phyloP scores from a whole-genome alignment of 2,329 filamentous ascomycete genomes.

The Incumbomyces lentus region DNA sequence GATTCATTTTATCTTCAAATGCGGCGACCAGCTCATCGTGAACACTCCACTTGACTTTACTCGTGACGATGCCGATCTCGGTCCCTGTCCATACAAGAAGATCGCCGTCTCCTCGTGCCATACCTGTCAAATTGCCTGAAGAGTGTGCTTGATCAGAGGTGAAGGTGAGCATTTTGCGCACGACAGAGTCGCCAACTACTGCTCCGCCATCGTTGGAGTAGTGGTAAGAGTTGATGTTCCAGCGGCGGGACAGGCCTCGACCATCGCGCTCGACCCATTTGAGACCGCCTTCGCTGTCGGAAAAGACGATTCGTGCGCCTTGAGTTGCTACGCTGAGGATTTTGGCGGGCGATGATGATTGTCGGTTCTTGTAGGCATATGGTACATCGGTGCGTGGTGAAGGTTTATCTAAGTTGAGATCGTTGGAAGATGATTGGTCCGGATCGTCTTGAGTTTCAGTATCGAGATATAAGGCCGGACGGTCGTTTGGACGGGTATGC shows the following conservation, averaged over 20 bases:
- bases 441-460: slow-evolving; percentile 9
- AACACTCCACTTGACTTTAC: slow-evolving; percentile 25
- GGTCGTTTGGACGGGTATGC: slow-evolving; percentile 17
- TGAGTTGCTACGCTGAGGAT: slow-evolving; percentile 72
- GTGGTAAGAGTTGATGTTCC: slow-evolving; percentile 46
- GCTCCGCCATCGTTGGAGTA: slow-evolving; percentile 9
- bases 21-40: slow-evolving; percentile 28
- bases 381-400: slow-evolving; percentile 12
- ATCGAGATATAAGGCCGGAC: slow-evolving; percentile 5
- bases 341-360: slow-evolving; percentile 70
- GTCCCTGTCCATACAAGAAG: slow-evolving; percentile 83
- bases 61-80: slow-evolving; percentile 54
- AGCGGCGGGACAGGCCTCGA: slow-evolving; percentile 37
- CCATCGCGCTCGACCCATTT: slow-evolving; percentile 91
- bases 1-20: slow-evolving; percentile 29
- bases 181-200: slow-evolving; percentile 11
- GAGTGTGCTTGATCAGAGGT: slow-evolving; percentile 39
- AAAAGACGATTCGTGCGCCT: slow-evolving; percentile 69
- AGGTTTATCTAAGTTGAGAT: slow-evolving; percentile 16
- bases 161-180: slow-evolving; percentile 21
- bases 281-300: slow-evolving; percentile 71
- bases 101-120: slow-evolving; percentile 60
- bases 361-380: slow-evolving; percentile 62
- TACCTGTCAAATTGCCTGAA: slow-evolving; percentile 22
- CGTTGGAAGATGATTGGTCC: slow-evolving; percentile 22